Evolutionary conservation across 768 basidiomycete genomes (phyloP).

Genomic region (Imleria badia): DNA sequence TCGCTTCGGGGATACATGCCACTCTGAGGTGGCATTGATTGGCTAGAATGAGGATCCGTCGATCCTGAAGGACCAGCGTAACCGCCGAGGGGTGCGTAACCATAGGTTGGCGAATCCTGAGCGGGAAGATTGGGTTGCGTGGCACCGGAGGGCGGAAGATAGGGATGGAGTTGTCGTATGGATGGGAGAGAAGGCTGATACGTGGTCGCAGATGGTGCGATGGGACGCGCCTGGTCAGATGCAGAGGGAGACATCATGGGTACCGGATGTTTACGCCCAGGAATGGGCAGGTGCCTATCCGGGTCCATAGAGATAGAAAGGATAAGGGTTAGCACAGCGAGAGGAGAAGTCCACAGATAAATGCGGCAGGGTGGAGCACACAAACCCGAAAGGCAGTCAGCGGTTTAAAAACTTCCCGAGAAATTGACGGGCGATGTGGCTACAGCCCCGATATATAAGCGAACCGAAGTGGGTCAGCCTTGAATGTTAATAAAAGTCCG

Average conservation of each 20-base stretch:
- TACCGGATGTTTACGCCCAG: slow-evolving; percentile 32
- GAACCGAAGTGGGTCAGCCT: slow-evolving; percentile 28
- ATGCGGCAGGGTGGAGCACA: slow-evolving; percentile 23
- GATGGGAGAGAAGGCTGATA: slow-evolving; percentile 51
- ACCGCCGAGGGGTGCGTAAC: slow-evolving; percentile 24
- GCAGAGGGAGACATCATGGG: slow-evolving; percentile 27
- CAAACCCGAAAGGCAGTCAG: slow-evolving; percentile 23
- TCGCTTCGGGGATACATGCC: slow-evolving; percentile 34
- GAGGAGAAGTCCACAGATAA: slow-evolving; percentile 10
- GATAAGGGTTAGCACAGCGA: slow-evolving; percentile 16
- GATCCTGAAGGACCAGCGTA: slow-evolving; percentile 26
- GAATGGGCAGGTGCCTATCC: slow-evolving; percentile 36
- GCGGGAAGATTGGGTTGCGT: slow-evolving; percentile 27
- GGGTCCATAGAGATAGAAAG: slow-evolving; percentile 33
- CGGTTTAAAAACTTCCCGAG: slow-evolving; percentile 24
- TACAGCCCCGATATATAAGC: slow-evolving; percentile 29
- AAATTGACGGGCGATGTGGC: slow-evolving; percentile 27
- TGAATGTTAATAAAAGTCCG: slow-evolving; percentile 29
- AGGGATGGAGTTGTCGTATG: slow-evolving; percentile 67
- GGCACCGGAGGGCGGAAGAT: slow-evolving; percentile 52
- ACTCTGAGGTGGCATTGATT: slow-evolving; percentile 18
- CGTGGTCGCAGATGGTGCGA: slow-evolving; percentile 20
- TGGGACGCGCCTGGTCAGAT: slow-evolving; percentile 30
- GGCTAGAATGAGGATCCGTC: slow-evolving; percentile 27
- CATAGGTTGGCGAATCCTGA: slow-evolving; percentile 27